These are phyloP conservation scores for Chalara sp. DNA, from an alignment of 2,329 filamentous ascomycete genomes.

Conservation along the genomic window DNA sequence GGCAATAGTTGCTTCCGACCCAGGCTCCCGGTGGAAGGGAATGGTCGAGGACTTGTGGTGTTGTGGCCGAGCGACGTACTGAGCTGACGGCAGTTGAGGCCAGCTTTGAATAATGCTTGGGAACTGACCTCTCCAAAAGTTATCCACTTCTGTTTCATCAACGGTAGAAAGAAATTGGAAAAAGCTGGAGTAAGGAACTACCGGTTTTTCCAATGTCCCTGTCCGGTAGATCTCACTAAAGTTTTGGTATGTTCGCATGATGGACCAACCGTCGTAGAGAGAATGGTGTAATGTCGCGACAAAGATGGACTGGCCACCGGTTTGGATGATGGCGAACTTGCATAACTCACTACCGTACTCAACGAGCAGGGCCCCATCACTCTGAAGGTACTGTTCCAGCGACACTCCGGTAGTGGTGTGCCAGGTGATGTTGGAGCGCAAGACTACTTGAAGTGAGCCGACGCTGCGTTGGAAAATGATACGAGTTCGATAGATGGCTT, in stretches of 20 bases:
- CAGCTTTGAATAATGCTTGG: not conserved
- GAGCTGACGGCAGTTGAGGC: not conserved
- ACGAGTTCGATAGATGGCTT: not conserved
- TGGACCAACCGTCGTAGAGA: not conserved
- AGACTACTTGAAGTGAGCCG: not conserved
- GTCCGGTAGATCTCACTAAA: not conserved
- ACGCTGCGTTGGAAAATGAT: not conserved
- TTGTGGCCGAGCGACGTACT: not conserved
- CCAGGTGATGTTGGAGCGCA: not conserved
- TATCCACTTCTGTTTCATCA: not conserved
- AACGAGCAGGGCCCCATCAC: not conserved
- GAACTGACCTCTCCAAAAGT: not conserved
- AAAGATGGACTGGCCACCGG: not conserved
- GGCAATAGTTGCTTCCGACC: not conserved
- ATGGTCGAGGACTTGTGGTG: not conserved
- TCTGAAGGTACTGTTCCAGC: not conserved
- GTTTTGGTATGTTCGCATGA: not conserved
- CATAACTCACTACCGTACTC: not conserved
- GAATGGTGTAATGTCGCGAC: not conserved
- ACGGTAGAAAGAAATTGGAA: not conserved
- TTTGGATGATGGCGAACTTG: not conserved
- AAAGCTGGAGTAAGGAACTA: not conserved
- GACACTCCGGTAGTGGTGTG: not conserved
- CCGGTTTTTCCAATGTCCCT: not conserved
- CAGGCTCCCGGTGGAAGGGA: not conserved